Conservation (phyloP, 164 flowering plant genomes). For the Stephania yunnanensis region DNA sequence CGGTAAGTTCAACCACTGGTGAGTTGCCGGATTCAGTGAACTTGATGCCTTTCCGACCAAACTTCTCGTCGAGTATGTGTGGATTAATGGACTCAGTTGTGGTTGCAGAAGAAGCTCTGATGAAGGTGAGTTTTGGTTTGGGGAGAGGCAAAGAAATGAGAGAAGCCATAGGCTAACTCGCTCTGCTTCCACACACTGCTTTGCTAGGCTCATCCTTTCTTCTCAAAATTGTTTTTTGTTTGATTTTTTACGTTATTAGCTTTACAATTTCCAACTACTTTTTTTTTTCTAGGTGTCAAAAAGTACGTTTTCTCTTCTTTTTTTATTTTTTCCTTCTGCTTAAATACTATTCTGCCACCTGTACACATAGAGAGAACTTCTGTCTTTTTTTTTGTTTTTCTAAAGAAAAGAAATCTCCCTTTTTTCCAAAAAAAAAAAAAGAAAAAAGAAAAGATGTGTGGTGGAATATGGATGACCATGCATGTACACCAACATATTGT, state of each 20-base stretch:
- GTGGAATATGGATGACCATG: too few relatives aligned
- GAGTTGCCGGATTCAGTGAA: conserved; percentile 42
- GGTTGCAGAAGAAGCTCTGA: conserved; percentile 21
- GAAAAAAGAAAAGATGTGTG: too few relatives aligned
- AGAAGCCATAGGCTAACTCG: conserved; percentile 23
- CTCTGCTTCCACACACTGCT: conserved; percentile 21
- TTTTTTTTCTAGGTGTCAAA: neutral
- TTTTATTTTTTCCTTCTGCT: neutral
- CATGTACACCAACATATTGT: too few relatives aligned
- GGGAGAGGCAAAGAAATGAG: conserved; percentile 28
- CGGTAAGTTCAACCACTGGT: conserved; percentile 51
- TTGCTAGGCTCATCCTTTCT: conserved; percentile 19
- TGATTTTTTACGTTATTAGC: too few relatives aligned
- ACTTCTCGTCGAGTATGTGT: conserved; percentile 50
- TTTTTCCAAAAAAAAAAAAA: too few relatives aligned
- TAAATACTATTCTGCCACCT: neutral
- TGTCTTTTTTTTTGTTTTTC: too few relatives aligned
- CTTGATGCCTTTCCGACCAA: conserved; percentile 75
- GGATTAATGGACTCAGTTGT: conserved; percentile 21
- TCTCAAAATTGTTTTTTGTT: neutral
- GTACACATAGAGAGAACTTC: neutral
- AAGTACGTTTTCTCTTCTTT: neutral
- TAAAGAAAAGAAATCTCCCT: too few relatives aligned
- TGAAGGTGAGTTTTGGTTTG: conserved; percentile 15
- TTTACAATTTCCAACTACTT: neutral